These are phyloP conservation scores for Russula foetens DNA, from an alignment of 768 basidiomycete genomes.

Conservation along the genomic window DNA sequence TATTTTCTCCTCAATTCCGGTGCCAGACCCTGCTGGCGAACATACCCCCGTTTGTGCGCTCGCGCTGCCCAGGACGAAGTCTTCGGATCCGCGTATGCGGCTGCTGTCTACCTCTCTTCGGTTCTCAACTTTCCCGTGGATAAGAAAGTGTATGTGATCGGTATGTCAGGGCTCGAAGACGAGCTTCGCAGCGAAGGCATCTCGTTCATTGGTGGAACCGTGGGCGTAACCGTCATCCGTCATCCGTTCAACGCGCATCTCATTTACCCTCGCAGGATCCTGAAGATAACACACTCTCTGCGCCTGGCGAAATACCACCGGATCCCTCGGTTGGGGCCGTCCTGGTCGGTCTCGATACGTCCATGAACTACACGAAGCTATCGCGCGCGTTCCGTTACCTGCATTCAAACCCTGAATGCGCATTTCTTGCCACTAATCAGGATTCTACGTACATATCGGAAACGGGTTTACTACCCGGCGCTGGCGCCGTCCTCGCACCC, in stretches of 20 bases:
- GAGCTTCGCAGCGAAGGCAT: slow-evolving; percentile 88
- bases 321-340: slow-evolving; percentile 87
- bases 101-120: slow-evolving; percentile 79
- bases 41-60: background rate
- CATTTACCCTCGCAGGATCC: slow-evolving; percentile 54
- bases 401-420: slow-evolving; percentile 66
- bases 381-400: slow-evolving; percentile 91
- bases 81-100: slow-evolving; percentile 88
- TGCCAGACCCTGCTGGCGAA: background rate
- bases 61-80: slow-evolving; percentile 77
- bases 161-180: slow-evolving; percentile 86
- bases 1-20: slow-evolving; percentile 9
- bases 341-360: slow-evolving; percentile 83
- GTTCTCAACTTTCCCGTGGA: slow-evolving; percentile 83
- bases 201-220: slow-evolving; percentile 74
- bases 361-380: slow-evolving; percentile 89
- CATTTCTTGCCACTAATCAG: slow-evolving; percentile 86
- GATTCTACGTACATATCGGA: slow-evolving; percentile 87
- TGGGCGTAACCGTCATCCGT: slow-evolving; percentile 31
- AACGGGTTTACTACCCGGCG: slow-evolving; percentile 69
- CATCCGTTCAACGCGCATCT: slow-evolving; percentile 5
- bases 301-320: slow-evolving; percentile 61
- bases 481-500: slow-evolving; percentile 78
- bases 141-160: slow-evolving; percentile 95
- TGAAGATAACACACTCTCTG: slow-evolving; percentile 64